Conservation (phyloP, 2,329 filamentous ascomycete genomes). For the Cercospora sp. region DNA sequence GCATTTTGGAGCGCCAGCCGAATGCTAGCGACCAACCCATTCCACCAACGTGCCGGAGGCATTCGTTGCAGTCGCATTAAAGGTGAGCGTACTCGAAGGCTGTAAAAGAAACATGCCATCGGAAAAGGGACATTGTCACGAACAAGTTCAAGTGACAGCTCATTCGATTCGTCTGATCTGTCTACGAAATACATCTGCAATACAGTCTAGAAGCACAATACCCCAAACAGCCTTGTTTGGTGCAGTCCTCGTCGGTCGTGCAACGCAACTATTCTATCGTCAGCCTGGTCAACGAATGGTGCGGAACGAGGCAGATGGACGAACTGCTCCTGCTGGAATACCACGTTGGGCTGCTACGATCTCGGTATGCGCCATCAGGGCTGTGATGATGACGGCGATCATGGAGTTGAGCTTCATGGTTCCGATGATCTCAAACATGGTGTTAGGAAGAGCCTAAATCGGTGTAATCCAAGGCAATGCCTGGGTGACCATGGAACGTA, state of each 20-base stretch:
- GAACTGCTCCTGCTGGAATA: not conserved
- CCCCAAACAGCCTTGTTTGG: not conserved
- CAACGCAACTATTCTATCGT: not conserved
- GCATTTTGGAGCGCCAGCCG: not conserved
- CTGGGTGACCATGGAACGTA: not conserved
- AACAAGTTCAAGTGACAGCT: not conserved
- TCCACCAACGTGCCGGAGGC: not conserved
- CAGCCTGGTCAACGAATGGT: not conserved
- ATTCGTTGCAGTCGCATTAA: not conserved
- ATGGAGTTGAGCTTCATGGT: not conserved
- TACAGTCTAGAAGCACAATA: not conserved
- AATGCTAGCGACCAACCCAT: not conserved
- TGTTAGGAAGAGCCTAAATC: not conserved
- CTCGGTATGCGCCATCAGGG: not conserved
- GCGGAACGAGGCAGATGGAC: not conserved
- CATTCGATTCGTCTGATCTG: not conserved
- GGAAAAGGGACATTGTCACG: not conserved
- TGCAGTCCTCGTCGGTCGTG: not conserved
- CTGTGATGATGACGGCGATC: not conserved
- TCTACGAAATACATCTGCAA: not conserved
- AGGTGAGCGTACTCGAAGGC: not conserved
- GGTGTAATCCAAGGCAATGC: not conserved
- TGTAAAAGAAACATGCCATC: not conserved
- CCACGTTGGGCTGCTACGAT: not conserved
- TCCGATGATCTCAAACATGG: not conserved